Evolutionary conservation across 106 monocot genomes (phyloP), one percentile per base, ranked within the genome.

Genomic region (Ottelia alismoides): DNA sequence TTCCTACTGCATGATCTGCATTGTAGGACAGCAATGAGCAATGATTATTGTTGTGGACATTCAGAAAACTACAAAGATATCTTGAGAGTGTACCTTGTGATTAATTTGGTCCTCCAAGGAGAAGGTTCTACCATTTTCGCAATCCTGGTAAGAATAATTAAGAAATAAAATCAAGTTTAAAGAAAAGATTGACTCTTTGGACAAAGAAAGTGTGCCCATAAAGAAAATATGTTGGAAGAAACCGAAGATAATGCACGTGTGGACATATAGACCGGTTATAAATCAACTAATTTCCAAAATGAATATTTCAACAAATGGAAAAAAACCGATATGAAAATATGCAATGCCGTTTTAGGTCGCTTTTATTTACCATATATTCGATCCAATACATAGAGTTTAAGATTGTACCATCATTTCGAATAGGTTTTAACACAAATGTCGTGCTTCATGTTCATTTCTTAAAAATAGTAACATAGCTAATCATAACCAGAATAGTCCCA

Each of bases 21-120:
- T n/a, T n/a, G n/a, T n/a, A n/a, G n/a, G n/a, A n/a, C n/a, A n/a
- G n/a, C n/a, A n/a, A n/a, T n/a, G n/a, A n/a, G n/a, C n/a, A n/a
- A n/a, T n/a, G n/a, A n/a, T n/a, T n/a, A n/a, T n/a, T n/a, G n/a
- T n/a, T n/a, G n/a, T n/a, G n/a, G n/a, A n/a, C n/a, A n/a, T n/a
- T n/a, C n/a, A n/a, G n/a, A n/a, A n/a, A n/a, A n/a, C n/a, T n/a
- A n/a, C n/a, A n/a, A n/a, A n/a, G n/a, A n/a, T n/a, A n/a, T n/a
- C n/a, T n/a, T 57, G 28, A 65, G 27, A 29, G 10, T 31, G 20
- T 35, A 67, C 67, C 58, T 67, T 67, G 11, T 67, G 67, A 22
- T 50, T 51, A 20, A 67, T 67, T 58, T 67, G 67, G 19, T 67
- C 67, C 22, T 67, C 50, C 58, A 67, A 55, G 20, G 67, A 67